Evolutionary conservation across 2,329 filamentous ascomycete genomes (phyloP), one percentile per base, ranked within the genome.

Genomic region (Furcasterigmium sp.): DNA sequence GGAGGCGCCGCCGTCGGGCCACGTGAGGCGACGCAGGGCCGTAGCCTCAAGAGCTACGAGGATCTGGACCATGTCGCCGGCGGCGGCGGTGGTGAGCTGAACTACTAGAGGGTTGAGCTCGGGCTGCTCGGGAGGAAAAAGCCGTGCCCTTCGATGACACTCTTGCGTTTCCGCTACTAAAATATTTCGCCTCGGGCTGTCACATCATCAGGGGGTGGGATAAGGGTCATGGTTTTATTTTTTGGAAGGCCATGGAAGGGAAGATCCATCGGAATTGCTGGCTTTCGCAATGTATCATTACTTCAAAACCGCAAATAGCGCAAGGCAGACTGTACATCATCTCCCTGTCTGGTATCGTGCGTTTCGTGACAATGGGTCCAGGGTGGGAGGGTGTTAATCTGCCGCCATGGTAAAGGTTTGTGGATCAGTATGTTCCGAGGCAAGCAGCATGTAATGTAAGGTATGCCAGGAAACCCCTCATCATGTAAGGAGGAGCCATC

Each of bases 11-110:
- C 85, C 3, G 84, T 91, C 47, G 91, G 90, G 0, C 91, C 93
- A 17, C 80, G 87, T 17, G 91, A 97, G 65, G 91, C 93, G 10
- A 90, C 95, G 1, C 88, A 94, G 53, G 93, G 93, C 5, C 81
- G 93, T 45, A 95, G 87, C 48, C 69, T 98, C 51, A 95, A 95
- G 76, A 96, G 89, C 63, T 98, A 98, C 60, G 94, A 98, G 64
- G 93, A 98, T 60, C 72, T 98, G 19, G 93, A 98, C 68, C 91
- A 94, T 37, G 84, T 85, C 45, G 82, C 82, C 29, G 80, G 83
- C 13, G 74, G 78, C 28, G 87, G 84, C 32, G 82, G 84, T 32
- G 86, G 87, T 21, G 91, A 96, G 68, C 70, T 97, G 56, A 94
- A 97, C 65, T 97, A 97, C 60, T 97, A 76, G 60, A 26, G 19